Percentiles rank a stretch among this genome's conserved stretches.
Evolutionary conservation across 2,329 filamentous ascomycete species (phyloP).

Genomic region (Aspergillus sp.): DNA sequence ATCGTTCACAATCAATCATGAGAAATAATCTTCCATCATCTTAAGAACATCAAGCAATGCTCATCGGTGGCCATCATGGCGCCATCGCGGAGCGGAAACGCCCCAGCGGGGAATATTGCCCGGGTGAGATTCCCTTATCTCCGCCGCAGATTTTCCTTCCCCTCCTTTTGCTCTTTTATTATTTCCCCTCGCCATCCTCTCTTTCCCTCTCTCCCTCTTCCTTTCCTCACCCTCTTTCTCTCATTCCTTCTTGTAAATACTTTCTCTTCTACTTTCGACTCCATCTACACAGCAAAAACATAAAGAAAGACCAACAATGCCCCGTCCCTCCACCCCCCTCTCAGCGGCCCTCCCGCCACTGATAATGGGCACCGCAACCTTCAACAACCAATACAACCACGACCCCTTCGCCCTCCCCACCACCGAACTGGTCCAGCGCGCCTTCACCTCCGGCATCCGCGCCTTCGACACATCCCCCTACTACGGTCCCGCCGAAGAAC

Average conservation of each 20-base stretch:
- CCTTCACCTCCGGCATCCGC: conserved; percentile 50
- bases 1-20: not conserved
- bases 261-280: not conserved
- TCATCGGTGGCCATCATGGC: conserved; percentile 28
- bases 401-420: conserved; percentile 53
- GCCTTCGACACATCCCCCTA: conserved; percentile 59
- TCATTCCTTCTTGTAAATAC: not conserved
- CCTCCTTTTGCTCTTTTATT: not conserved
- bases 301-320: conserved; percentile 26
- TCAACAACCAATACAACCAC: conserved; percentile 52
- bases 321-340: conserved; percentile 35
- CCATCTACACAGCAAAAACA: not conserved
- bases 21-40: not conserved
- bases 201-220: not conserved
- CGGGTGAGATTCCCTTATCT: conserved; percentile 11
- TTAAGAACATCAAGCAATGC: not conserved
- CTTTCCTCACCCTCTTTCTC: not conserved
- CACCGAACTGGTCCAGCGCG: conserved; percentile 50
- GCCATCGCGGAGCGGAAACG: conserved; percentile 15
- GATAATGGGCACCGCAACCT: conserved; percentile 53
- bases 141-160: not conserved
- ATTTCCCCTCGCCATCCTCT: not conserved
- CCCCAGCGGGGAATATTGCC: conserved; percentile 10
- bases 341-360: conserved; percentile 48
- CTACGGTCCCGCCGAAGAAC: conserved; percentile 55